These are phyloP conservation scores for Lepidium africanum DNA, from an alignment of 345 rosid species.

Conservation along the genomic window DNA sequence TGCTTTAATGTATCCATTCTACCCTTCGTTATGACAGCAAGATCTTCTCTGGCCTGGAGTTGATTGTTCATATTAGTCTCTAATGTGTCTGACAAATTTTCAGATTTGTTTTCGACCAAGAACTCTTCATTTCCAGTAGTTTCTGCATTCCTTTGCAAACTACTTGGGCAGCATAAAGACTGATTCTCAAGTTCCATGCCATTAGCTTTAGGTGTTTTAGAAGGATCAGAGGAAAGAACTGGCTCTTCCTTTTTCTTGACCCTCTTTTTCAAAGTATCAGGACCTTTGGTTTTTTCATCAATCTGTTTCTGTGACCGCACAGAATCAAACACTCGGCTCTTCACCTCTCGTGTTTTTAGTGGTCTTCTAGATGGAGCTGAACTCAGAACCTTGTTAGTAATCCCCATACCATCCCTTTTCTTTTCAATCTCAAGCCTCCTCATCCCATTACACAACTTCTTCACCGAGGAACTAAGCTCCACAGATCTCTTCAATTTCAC, in stretches of 20 bases:
- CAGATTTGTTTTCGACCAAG: slow-evolving; percentile 10
- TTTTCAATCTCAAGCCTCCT: slow-evolving; percentile 57
- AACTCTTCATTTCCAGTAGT: not conserved
- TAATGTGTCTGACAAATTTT: slow-evolving; percentile 9
- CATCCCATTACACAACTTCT: slow-evolving; percentile 49
- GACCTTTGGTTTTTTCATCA: slow-evolving; percentile 26
- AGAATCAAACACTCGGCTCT: slow-evolving; percentile 83
- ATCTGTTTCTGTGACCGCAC: slow-evolving; percentile 32
- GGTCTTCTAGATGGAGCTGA: slow-evolving; percentile 39
- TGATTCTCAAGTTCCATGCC: slow-evolving; percentile 36
- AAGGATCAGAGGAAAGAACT: not conserved
- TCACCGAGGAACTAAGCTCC: slow-evolving; percentile 42
- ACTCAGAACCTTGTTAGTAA: slow-evolving; percentile 20
- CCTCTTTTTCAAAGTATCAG: slow-evolving; percentile 31
- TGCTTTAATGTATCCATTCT: slow-evolving; percentile 22
- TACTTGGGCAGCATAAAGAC: slow-evolving; percentile 1
- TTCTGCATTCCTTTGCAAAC: not conserved
- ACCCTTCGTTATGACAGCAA: slow-evolving; percentile 1
- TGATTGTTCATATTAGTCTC: not conserved
- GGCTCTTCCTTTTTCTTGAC: slow-evolving; percentile 20
- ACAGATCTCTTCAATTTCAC: slow-evolving; percentile 44
- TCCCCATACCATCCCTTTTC: slow-evolving; percentile 36
- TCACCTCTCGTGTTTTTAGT: slow-evolving; percentile 60
- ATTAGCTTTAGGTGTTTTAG: slow-evolving; percentile 13
- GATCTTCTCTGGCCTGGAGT: not conserved